Conservation (phyloP, 2,329 filamentous ascomycete genomes). For the Ascochyta pisi region DNA sequence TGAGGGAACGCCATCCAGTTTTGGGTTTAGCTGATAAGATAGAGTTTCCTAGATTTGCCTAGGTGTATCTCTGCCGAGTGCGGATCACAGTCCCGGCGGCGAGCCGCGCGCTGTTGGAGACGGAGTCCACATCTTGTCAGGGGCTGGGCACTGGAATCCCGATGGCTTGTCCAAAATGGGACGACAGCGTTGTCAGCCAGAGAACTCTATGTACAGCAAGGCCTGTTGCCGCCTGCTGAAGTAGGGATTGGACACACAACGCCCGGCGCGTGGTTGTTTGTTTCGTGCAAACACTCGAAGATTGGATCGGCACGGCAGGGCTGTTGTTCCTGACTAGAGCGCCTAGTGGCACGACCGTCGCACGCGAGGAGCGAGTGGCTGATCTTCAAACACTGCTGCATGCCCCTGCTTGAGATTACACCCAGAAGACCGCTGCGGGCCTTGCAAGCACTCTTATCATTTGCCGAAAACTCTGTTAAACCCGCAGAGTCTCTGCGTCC, state of each 20-base stretch:
- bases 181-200: slow-evolving; percentile 3
- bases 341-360: slow-evolving; percentile 28
- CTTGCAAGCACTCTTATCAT: background rate
- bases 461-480: slow-evolving; percentile 11
- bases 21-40: slow-evolving; percentile 20
- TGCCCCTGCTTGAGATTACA: slow-evolving; percentile 39
- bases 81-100: slow-evolving; percentile 23
- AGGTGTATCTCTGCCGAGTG: slow-evolving; percentile 23
- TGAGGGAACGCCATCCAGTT: slow-evolving; percentile 18
- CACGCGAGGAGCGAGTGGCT: slow-evolving; percentile 40
- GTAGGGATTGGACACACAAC: slow-evolving; percentile 12
- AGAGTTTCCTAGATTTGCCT: slow-evolving; percentile 24
- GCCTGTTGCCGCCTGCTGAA: background rate
- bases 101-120: slow-evolving; percentile 33
- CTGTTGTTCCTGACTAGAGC: slow-evolving; percentile 26
- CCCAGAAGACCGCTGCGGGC: slow-evolving; percentile 2
- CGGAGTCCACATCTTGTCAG: slow-evolving; percentile 23
- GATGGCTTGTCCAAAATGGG: slow-evolving; percentile 3
- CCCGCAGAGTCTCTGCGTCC: slow-evolving; percentile 1
- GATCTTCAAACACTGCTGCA: slow-evolving; percentile 40
- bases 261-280: slow-evolving; percentile 11
- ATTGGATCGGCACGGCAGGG: slow-evolving; percentile 17
- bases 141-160: slow-evolving; percentile 22
- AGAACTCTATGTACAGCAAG: background rate
- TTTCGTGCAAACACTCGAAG: slow-evolving; percentile 8